Evolutionary conservation across 768 basidiomycete genomes (phyloP).

Genomic region (Xerocomus brunneocitrinus): DNA sequence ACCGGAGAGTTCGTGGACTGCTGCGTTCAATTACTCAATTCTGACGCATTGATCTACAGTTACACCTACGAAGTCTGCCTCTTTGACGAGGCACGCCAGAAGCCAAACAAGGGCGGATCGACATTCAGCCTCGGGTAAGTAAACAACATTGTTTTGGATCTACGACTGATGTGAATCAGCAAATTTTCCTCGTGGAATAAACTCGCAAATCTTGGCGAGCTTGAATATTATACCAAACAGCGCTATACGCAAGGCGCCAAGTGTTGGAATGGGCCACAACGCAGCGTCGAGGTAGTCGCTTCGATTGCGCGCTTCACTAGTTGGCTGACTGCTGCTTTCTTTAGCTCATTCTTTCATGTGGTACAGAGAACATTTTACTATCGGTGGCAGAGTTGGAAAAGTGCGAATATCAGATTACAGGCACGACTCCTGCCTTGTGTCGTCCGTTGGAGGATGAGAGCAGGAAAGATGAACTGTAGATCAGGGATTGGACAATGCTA

Average conservation of each 20-base stretch:
- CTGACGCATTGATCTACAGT: constrained; percentile 36
- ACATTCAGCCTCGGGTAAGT: constrained; percentile 78
- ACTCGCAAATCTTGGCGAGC: constrained; percentile 52
- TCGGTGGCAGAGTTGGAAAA: constrained; percentile 89
- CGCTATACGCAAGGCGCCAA: constrained; percentile 78
- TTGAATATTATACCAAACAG: constrained; percentile 78
- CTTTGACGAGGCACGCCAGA: constrained; percentile 85
- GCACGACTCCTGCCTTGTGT: constrained; percentile 82
- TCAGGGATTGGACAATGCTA: not conserved
- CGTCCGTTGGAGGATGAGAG: constrained; percentile 35
- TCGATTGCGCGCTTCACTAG: not conserved
- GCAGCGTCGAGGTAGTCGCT: constrained; percentile 67
- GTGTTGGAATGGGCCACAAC: constrained; percentile 96
- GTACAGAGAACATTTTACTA: constrained; percentile 74
- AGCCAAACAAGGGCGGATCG: constrained; percentile 73
- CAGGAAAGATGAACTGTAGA: constrained; percentile 30
- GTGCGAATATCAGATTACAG: constrained; percentile 90
- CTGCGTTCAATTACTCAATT: not conserved
- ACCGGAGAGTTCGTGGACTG: constrained; percentile 78
- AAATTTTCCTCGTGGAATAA: constrained; percentile 78
- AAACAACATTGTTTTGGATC: not conserved
- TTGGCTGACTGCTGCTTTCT: constrained; percentile 4
- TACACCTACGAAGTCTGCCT: constrained; percentile 95
- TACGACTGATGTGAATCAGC: constrained; percentile 34
- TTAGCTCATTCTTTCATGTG: constrained; percentile 80